A percentile compares a stretch with the other conserved stretches of the same genome.
These are phyloP conservation scores for Clonostachys rhizophaga DNA, from an alignment of 2,329 filamentous ascomycete genomes.

Conservation along the genomic window DNA sequence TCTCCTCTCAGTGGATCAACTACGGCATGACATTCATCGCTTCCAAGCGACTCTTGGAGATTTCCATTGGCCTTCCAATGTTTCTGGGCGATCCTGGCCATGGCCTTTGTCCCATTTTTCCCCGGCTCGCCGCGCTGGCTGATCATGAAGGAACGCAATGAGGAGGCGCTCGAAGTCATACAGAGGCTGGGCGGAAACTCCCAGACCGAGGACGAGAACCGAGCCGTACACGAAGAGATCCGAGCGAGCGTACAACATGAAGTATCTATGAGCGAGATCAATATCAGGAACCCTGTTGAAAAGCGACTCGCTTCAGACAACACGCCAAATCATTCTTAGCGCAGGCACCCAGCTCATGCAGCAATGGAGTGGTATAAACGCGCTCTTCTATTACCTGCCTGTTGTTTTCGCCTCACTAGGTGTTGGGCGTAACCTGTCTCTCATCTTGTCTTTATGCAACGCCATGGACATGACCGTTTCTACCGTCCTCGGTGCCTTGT, in stretches of 20 bases:
- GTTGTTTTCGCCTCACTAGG: constrained; percentile 1
- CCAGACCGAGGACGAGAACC: not conserved
- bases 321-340: constrained; percentile 5
- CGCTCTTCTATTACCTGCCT: constrained; percentile 6
- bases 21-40: constrained; percentile 32
- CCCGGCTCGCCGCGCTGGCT: constrained; percentile 62
- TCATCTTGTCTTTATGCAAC: constrained; percentile 5
- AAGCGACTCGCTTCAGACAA: not conserved
- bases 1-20: constrained; percentile 19
- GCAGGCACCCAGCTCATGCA: constrained; percentile 7
- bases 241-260: not conserved
- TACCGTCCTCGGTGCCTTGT: constrained; percentile 1
- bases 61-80: constrained; percentile 19
- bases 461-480: constrained; percentile 2
- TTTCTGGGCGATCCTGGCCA: constrained; percentile 25
- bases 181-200: not conserved
- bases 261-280: not conserved
- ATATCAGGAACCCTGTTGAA: not conserved
- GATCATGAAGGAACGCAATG: constrained; percentile 46
- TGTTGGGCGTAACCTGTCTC: constrained; percentile 1
- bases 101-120: constrained; percentile 56
- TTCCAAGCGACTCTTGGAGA: constrained; percentile 17
- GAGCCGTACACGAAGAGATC: not conserved
- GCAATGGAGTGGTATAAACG: constrained; percentile 8
- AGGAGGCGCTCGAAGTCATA: constrained; percentile 51